These are phyloP conservation scores for Camelina neglecta DNA, from an alignment of 345 rosid species.

Conservation along the genomic window DNA sequence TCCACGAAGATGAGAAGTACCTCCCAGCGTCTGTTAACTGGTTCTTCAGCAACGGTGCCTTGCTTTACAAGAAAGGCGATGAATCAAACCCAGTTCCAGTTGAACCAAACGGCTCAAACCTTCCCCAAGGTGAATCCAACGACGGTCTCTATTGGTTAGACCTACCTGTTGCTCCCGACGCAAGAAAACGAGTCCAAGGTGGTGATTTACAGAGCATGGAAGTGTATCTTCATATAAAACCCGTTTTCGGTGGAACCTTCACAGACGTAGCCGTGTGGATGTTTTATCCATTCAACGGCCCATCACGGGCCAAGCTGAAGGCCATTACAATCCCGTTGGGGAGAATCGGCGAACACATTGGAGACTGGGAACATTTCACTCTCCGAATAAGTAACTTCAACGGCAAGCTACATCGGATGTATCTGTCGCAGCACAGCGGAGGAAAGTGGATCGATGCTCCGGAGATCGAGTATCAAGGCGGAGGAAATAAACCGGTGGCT, in stretches of 20 bases:
- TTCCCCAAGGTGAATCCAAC: slow-evolving; percentile 79
- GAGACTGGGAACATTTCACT: slow-evolving; percentile 95
- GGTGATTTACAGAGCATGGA: slow-evolving; percentile 60
- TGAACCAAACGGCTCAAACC: slow-evolving; percentile 65
- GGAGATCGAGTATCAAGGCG: slow-evolving; percentile 61
- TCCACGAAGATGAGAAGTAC: slow-evolving; percentile 75
- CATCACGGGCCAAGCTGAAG: slow-evolving; percentile 69
- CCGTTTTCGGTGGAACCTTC: slow-evolving; percentile 73
- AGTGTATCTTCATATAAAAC: slow-evolving; percentile 75
- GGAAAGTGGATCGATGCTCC: slow-evolving; percentile 73
- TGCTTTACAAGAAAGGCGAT: slow-evolving; percentile 65
- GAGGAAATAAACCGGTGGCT: slow-evolving; percentile 58
- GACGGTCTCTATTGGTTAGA: slow-evolving; percentile 84
- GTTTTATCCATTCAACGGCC: slow-evolving; percentile 86
- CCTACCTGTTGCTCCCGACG: slow-evolving; percentile 58
- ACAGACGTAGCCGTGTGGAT: slow-evolving; percentile 78
- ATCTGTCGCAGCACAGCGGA: slow-evolving; percentile 71
- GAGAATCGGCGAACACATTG: slow-evolving; percentile 77
- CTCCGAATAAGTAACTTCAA: slow-evolving; percentile 80
- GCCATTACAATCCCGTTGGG: slow-evolving; percentile 57
- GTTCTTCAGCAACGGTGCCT: slow-evolving; percentile 72
- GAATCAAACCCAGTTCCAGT: slow-evolving; percentile 62
- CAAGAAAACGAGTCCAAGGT: slow-evolving; percentile 58
- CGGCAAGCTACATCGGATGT: slow-evolving; percentile 62
- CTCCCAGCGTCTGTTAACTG: slow-evolving; percentile 73